Evolutionary conservation across 2,329 filamentous ascomycete species (phyloP).

Genomic region (Diaporthe nobilis): DNA sequence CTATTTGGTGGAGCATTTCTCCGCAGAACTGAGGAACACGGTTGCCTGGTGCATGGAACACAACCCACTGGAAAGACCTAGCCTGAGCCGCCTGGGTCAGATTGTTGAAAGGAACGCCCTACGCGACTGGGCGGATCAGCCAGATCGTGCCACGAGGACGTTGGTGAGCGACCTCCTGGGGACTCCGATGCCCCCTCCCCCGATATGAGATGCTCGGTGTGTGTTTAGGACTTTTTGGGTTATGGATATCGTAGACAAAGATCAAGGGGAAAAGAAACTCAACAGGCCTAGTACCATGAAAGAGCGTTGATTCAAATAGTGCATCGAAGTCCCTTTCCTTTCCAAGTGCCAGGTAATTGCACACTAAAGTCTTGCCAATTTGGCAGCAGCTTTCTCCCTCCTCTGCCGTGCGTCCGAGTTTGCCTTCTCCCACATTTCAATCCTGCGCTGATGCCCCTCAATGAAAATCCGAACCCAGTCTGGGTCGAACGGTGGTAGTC

Average conservation of each 20-base stretch:
- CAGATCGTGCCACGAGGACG: neutral
- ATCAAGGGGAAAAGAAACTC: no score
- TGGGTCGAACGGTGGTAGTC: conserved; percentile 59
- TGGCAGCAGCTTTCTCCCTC: neutral
- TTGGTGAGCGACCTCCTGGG: neutral
- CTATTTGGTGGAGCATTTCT: neutral
- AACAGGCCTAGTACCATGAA: neutral
- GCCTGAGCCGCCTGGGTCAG: neutral
- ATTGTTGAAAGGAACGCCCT: neutral
- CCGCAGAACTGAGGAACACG: neutral
- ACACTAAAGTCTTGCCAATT: neutral
- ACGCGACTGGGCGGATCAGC: neutral
- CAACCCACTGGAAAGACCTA: neutral
- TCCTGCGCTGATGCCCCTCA: conserved; percentile 67
- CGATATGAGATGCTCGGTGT: neutral
- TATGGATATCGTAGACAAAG: neutral
- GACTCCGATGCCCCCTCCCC: neutral
- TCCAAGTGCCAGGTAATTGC: no score
- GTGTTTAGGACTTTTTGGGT: neutral
- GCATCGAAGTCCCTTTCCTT: no score
- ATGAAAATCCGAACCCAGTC: conserved; percentile 66
- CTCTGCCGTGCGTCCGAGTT: neutral
- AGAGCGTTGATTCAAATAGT: neutral
- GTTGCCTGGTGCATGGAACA: conserved; percentile 28
- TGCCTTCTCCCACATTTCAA: conserved; percentile 67